A percentile compares a stretch with the other conserved stretches of the same genome.
phyloP scores from a whole-genome alignment of 495 filamentous ascomycete species.

The Choiromyces venosus region DNA sequence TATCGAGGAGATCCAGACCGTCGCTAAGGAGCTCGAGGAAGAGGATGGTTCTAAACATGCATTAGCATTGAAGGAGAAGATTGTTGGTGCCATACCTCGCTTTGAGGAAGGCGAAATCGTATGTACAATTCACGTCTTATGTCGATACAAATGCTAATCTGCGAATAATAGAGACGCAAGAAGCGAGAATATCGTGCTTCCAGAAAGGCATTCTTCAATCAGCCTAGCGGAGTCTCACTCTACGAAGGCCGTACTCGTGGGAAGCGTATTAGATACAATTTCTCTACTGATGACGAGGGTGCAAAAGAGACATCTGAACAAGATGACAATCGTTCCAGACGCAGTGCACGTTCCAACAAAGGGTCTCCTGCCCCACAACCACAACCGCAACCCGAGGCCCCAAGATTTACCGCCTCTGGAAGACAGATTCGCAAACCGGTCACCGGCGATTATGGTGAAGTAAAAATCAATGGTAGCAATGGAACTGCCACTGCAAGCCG shows the following conservation, averaged over 20 bases:
- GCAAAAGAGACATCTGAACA: constrained; percentile 56
- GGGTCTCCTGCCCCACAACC: constrained; percentile 54
- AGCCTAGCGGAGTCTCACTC: constrained; percentile 80
- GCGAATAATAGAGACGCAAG: constrained; percentile 65
- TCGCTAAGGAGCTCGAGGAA: constrained; percentile 66
- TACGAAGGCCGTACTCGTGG: constrained; percentile 96
- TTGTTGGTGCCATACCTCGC: constrained; percentile 75
- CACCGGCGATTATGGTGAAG: constrained; percentile 68
- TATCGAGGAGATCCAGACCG: constrained; percentile 73
- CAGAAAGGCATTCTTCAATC: constrained; percentile 79
- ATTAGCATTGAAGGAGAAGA: constrained; percentile 67
- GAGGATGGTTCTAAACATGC: constrained; percentile 75
- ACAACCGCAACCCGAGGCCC: constrained; percentile 49
- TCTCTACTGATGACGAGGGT: constrained; percentile 81
- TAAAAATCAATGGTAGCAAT: constrained; percentile 38
- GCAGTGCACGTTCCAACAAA: constrained; percentile 51
- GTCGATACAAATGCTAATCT: constrained; percentile 41
- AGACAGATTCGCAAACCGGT: constrained; percentile 62
- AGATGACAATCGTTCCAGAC: constrained; percentile 31
- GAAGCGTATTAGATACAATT: constrained; percentile 93
- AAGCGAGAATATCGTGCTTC: constrained; percentile 83
- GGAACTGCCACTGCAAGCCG: constrained; percentile 28
- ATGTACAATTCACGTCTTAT: constrained; percentile 34
- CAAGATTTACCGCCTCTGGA: constrained; percentile 84
- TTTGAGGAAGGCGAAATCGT: constrained; percentile 93